A percentile compares a stretch with the other conserved stretches of the same genome.
phyloP scores from a whole-genome alignment of 305 asterid genomes.

The Petunia hybrid region DNA sequence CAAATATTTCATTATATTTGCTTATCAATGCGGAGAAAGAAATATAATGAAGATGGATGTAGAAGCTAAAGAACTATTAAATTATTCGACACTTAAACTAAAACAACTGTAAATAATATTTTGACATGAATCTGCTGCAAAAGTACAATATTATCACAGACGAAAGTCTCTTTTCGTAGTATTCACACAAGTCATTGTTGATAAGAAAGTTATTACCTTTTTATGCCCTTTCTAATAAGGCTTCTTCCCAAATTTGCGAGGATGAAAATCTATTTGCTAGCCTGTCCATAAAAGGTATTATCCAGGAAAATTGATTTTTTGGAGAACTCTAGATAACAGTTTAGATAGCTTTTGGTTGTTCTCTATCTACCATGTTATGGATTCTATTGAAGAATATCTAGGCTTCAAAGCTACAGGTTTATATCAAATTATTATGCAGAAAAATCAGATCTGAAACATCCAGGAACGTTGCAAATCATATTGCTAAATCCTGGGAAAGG shows the following conservation, averaged over 20 bases:
- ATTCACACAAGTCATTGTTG: not conserved
- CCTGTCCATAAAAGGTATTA: not conserved
- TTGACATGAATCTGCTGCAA: constrained; percentile 6
- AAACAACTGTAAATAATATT: not conserved
- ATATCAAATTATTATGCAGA: not conserved
- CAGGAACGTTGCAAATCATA: not conserved
- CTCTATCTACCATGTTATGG: not conserved
- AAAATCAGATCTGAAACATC: not conserved
- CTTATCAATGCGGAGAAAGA: constrained; percentile 10
- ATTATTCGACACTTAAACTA: not conserved
- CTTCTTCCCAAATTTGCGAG: not conserved
- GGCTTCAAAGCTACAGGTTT: not conserved
- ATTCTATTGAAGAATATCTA: not conserved
- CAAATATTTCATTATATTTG: constrained; percentile 12
- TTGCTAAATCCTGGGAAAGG: not conserved
- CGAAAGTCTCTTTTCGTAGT: not conserved
- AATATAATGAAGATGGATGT: not conserved
- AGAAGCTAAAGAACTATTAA: constrained; percentile 14
- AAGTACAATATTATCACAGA: not conserved
- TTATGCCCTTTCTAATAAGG: not conserved
- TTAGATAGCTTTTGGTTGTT: not conserved
- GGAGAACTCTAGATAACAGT: not conserved
- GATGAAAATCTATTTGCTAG: not conserved
- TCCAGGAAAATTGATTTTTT: not conserved
- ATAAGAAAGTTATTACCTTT: not conserved